These are phyloP conservation scores for Candida sp. DNA, from an alignment of 1,139 yeast genomes.

Conservation along the genomic window DNA sequence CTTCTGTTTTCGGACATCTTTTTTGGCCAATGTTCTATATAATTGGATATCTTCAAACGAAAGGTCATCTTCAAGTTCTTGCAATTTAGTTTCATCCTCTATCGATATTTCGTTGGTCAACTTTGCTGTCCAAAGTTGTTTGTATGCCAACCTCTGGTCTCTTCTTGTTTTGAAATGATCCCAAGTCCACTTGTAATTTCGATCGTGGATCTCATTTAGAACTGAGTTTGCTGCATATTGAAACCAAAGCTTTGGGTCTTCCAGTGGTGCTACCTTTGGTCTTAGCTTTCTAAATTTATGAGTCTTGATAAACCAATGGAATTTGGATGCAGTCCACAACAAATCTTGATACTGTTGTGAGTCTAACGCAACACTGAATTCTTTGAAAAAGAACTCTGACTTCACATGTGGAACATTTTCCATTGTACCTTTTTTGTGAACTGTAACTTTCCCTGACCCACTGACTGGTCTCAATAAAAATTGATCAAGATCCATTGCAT, in stretches of 20 bases:
- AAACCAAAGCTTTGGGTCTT: slow-evolving; percentile 82
- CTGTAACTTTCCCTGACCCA: slow-evolving; percentile 79
- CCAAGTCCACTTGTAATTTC: slow-evolving; percentile 87
- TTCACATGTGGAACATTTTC: slow-evolving; percentile 68
- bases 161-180: slow-evolving; percentile 68
- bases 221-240: slow-evolving; percentile 74
- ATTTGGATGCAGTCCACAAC: slow-evolving; percentile 76
- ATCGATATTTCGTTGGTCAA: slow-evolving; percentile 35
- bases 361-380: slow-evolving; percentile 81
- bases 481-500: slow-evolving; percentile 35
- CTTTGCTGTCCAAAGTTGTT: slow-evolving; percentile 60
- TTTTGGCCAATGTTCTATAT: slow-evolving; percentile 77
- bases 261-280: slow-evolving; percentile 58
- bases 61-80: slow-evolving; percentile 55
- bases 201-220: slow-evolving; percentile 75
- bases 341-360: slow-evolving; percentile 82
- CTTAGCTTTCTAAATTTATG: slow-evolving; percentile 69
- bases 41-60: slow-evolving; percentile 79
- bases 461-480: slow-evolving; percentile 84
- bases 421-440: slow-evolving; percentile 77
- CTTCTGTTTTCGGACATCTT: slow-evolving; percentile 59
- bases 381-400: slow-evolving; percentile 79
- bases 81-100: slow-evolving; percentile 39
- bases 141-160: slow-evolving; percentile 67
- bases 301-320: slow-evolving; percentile 76